Base-by-base conservation (phyloP, 176 grass and related monocot genomes). In the Miscanthus lutarioriparius region DNA sequence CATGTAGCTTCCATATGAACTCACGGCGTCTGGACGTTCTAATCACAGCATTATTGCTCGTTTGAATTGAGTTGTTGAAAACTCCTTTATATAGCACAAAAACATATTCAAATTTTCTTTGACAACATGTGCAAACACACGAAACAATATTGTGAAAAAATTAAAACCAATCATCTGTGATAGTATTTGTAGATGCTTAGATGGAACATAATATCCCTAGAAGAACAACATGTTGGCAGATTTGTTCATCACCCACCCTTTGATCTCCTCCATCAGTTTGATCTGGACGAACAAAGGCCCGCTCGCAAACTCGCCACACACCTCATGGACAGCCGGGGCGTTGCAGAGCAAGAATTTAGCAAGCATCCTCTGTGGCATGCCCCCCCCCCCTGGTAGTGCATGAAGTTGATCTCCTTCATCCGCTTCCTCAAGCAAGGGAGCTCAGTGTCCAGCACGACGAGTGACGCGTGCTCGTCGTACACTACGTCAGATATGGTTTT, bases 281-380 rank as follows among this genome's bases (percentile, higher is more conserved):
- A 10, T 62, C 37, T 73, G 80, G 19, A 45, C 44, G 10, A 14
- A 82, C 1, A 82, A 53, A 11, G 53, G 69, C 10, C 70, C 70
- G 6, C 12, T 38, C 27, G 79, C 49, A 6, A 67, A 80, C 33
- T 19, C 61, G n/a, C 80, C 69, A 8, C 8, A 75, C 1, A 82
- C 4, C 36, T 43, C 13, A 2, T n/a, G 26, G 15, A 87, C 38
- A 11, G 0, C 35, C 36, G 3, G 7, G 1, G 70, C 85, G 26
- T 67, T 75, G 36, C 70, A 5, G 17, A 87, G 78, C 70, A 87
- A 58, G 8, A 87, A 87, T 45, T 75, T 81, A 20, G 70, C 61
- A 0, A 87, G 61, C 47, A 5, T 44, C 25, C 85, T 40, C 25
- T 87, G 85, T 36, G 63, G 23, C 6, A 2, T 4, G 8, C 33